Percentiles rank a stretch among this genome's conserved stretches.
Evolutionary conservation across 106 monocot species (phyloP).

Genomic region (Allium fistulosum): DNA sequence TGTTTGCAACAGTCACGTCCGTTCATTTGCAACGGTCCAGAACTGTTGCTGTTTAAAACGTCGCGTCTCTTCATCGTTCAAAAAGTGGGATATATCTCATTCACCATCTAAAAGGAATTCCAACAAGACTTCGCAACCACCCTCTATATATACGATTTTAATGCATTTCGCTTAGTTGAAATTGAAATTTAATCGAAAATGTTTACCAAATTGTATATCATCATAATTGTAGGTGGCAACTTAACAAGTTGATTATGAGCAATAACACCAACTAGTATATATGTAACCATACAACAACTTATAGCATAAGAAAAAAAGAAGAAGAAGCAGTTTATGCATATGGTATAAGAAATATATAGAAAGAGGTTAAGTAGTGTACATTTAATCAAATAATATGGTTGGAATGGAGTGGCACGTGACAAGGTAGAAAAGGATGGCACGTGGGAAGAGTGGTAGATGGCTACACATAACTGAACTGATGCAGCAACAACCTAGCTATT

Average conservation of each 20-base stretch:
- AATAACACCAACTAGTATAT: neutral
- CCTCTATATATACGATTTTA: conserved; percentile 6
- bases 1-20: no score
- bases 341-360: neutral
- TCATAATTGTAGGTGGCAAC: neutral
- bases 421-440: conserved; percentile 8
- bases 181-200: neutral
- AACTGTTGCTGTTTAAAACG: no score
- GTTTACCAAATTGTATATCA: neutral
- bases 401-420: conserved; percentile 12
- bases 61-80: no score
- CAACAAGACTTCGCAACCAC: conserved; percentile 36
- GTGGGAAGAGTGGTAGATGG: conserved; percentile 14
- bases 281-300: neutral
- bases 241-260: neutral
- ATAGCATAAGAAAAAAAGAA: neutral
- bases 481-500: neutral
- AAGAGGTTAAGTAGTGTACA: neutral
- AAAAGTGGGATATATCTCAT: no score
- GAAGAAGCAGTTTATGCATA: neutral
- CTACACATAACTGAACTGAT: conserved; percentile 23
- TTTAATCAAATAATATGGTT: conserved; percentile 1
- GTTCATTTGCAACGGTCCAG: no score
- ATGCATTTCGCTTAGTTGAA: neutral
- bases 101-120: no score